Conservation (phyloP, 768 basidiomycete genomes). For the Peribolospora baueri region DNA sequence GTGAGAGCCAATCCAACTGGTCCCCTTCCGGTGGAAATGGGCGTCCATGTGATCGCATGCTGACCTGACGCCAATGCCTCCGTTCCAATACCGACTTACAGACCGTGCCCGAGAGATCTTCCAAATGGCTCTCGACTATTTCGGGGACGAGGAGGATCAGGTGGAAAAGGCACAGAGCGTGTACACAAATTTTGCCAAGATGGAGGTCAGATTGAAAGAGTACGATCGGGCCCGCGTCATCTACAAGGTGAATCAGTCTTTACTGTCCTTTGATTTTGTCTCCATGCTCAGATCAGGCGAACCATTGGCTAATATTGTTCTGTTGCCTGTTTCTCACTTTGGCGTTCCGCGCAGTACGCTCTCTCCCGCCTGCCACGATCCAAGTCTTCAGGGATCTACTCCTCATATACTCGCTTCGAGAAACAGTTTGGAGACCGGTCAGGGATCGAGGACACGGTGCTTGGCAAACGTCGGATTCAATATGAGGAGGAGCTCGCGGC, state of each 20-base stretch:
- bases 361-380: slow-evolving; percentile 72
- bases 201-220: slow-evolving; percentile 91
- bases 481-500: slow-evolving; percentile 88
- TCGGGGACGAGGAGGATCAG: slow-evolving; percentile 65
- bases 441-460: slow-evolving; percentile 73
- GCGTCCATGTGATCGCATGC: not conserved
- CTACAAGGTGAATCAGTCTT: slow-evolving; percentile 50
- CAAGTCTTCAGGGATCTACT: slow-evolving; percentile 66
- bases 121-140: slow-evolving; percentile 72
- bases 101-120: slow-evolving; percentile 67
- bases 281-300: not conserved
- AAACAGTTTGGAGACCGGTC: slow-evolving; percentile 83
- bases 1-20: slow-evolving; percentile 4
- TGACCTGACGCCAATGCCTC: not conserved
- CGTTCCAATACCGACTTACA: not conserved
- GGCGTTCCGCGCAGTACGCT: slow-evolving; percentile 43
- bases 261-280: not conserved
- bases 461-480: slow-evolving; percentile 92
- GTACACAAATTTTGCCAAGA: slow-evolving; percentile 78
- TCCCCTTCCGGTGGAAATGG: not conserved
- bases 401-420: slow-evolving; percentile 88
- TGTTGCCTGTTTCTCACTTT: not conserved
- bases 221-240: slow-evolving; percentile 90
- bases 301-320: not conserved
- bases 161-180: slow-evolving; percentile 77